These are phyloP conservation scores for Apiotrichum gracile DNA, from an alignment of 1,284 basidiomycete genomes.

Conservation along the genomic window DNA sequence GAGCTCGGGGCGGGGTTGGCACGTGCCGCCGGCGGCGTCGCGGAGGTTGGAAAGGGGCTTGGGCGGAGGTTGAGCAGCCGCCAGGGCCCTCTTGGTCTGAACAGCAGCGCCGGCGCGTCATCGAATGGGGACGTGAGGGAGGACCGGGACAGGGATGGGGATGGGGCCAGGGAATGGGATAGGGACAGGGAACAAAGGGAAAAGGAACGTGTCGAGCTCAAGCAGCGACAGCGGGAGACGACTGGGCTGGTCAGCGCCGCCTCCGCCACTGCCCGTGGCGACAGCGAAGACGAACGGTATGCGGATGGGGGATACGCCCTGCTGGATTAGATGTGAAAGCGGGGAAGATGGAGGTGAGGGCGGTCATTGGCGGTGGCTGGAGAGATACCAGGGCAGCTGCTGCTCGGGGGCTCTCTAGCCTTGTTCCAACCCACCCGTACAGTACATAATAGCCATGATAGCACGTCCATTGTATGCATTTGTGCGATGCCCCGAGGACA, in stretches of 20 bases:
- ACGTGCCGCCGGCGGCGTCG: neutral
- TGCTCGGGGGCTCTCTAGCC: too few species aligned
- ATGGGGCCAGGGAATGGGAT: neutral
- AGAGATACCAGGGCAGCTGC: too few species aligned
- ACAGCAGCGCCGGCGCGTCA: neutral
- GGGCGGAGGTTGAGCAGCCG: conserved; percentile 1
- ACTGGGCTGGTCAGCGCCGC: neutral
- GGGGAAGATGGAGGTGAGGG: too few species aligned
- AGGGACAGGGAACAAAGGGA: neutral
- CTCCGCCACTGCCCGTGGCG: neutral
- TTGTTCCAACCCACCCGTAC: too few species aligned
- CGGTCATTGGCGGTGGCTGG: too few species aligned
- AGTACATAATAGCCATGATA: too few species aligned
- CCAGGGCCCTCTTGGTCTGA: neutral
- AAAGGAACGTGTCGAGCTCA: neutral
- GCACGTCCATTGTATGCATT: too few species aligned
- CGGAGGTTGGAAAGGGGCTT: neutral
- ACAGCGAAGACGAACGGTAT: neutral
- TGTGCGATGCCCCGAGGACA: too few species aligned
- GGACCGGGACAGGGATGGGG: neutral
- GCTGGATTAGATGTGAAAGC: conserved; percentile 5
- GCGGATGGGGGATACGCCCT: conserved; percentile 11
- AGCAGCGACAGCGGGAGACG: neutral
- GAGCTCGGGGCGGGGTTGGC: conserved; percentile 10
- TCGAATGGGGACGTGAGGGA: neutral